Percentiles rank a stretch among this genome's conserved stretches.
These are phyloP conservation scores for Zygoascus biomembranicola DNA, from an alignment of 805 yeast genomes.

Conservation along the genomic window DNA sequence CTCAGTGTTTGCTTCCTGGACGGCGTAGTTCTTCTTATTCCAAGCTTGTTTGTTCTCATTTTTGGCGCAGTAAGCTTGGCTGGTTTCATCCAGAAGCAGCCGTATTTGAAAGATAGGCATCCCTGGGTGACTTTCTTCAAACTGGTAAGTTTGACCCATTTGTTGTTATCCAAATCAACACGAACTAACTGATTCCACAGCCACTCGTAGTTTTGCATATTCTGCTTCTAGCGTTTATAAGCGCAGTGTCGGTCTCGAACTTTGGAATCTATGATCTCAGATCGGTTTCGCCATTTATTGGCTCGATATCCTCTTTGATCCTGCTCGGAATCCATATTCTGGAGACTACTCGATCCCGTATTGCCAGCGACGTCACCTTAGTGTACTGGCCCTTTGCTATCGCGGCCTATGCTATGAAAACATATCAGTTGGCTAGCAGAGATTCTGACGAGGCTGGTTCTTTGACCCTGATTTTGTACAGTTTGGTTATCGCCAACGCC, in stretches of 20 bases:
- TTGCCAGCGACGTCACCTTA: conserved; percentile 14
- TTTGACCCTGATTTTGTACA: conserved; percentile 2
- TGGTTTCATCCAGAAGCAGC: not conserved
- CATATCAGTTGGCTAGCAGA: conserved; percentile 4
- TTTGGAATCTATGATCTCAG: conserved; percentile 2
- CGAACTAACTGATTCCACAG: not conserved
- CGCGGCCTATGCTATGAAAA: conserved; percentile 12
- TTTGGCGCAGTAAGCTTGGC: not conserved
- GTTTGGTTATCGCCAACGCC: conserved; percentile 1
- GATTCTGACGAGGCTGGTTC: conserved; percentile 1
- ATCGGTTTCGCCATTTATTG: conserved; percentile 5
- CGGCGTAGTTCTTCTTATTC: conserved; percentile 7
- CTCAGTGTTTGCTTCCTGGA: conserved; percentile 18
- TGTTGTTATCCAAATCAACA: not conserved
- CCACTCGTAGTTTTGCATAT: not conserved
- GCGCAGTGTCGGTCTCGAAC: not conserved
- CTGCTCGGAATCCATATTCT: conserved; percentile 10
- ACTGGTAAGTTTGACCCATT: not conserved
- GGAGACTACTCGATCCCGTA: conserved; percentile 9
- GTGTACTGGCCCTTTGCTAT: conserved; percentile 11
- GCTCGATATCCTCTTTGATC: conserved; percentile 2
- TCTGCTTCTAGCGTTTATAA: not conserved
- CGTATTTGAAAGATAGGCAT: not conserved
- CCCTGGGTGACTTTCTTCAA: not conserved
- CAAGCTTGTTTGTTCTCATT: conserved; percentile 9